These are phyloP conservation scores for Tubosaeta sp. DNA, from an alignment of 768 basidiomycete genomes.

Conservation along the genomic window DNA sequence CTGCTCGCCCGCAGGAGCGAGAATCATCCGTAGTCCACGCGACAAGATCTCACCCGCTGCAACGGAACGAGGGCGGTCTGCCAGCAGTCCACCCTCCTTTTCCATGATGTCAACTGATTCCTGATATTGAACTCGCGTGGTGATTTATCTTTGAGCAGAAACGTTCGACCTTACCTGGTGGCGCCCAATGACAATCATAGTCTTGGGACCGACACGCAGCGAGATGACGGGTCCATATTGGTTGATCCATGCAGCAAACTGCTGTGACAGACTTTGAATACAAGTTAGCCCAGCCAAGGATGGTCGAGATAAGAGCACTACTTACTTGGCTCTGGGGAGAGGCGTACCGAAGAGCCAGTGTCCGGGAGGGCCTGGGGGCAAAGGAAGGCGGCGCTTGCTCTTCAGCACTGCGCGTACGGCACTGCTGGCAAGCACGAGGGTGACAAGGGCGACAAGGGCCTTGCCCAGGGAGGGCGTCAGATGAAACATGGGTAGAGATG, in stretches of 20 bases:
- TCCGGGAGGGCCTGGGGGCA: slow-evolving; percentile 30
- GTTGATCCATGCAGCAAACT: slow-evolving; percentile 56
- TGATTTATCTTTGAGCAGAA: too few species aligned
- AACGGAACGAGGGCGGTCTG: slow-evolving; percentile 52
- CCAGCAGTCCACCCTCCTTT: slow-evolving; percentile 54
- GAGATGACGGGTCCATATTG: slow-evolving; percentile 60
- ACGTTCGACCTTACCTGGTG: slow-evolving; percentile 30
- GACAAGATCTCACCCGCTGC: slow-evolving; percentile 58
- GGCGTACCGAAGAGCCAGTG: slow-evolving; percentile 32
- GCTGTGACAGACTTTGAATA: slow-evolving; percentile 27
- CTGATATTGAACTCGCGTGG: slow-evolving; percentile 18
- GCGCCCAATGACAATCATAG: slow-evolving; percentile 32
- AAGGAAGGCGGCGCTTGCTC: slow-evolving; percentile 15
- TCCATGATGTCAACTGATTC: slow-evolving; percentile 67
- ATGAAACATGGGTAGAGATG: slow-evolving; percentile 6
- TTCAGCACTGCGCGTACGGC: slow-evolving; percentile 9
- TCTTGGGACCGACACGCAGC: slow-evolving; percentile 43
- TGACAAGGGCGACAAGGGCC: slow-evolving; percentile 15
- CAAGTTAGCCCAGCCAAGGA: neutral
- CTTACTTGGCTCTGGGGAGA: slow-evolving; percentile 27
- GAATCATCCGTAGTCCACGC: slow-evolving; percentile 53
- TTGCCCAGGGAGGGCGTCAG: slow-evolving; percentile 7
- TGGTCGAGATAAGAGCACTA: neutral
- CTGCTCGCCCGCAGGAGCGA: slow-evolving; percentile 53
- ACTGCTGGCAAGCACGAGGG: slow-evolving; percentile 12